Evolutionary conservation across 805 yeast species (phyloP).

Genomic region (Helenozyma rhizophorensis): DNA sequence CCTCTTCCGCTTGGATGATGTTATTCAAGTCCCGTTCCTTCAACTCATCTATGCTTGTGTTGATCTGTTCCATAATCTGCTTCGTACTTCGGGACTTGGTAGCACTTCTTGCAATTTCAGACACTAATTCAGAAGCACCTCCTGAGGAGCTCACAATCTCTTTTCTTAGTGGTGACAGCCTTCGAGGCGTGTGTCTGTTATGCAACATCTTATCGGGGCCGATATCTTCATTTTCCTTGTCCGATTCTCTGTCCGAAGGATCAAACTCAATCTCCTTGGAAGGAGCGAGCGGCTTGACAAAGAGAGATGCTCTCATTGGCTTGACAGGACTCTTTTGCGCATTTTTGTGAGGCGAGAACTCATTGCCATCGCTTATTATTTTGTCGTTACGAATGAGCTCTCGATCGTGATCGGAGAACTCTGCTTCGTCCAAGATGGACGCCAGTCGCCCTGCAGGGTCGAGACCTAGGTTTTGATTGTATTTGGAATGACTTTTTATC

Average conservation of each 20-base stretch:
- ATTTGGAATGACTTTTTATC: no score
- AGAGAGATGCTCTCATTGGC: background rate
- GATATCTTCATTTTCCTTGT: slow-evolving; percentile 1
- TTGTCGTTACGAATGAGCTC: slow-evolving; percentile 11
- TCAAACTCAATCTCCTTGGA: slow-evolving; percentile 22
- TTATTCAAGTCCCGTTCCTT: slow-evolving; percentile 9
- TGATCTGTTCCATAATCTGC: slow-evolving; percentile 24
- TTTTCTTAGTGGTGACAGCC: slow-evolving; percentile 14
- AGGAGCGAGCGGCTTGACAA: background rate
- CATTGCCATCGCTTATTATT: slow-evolving; percentile 22
- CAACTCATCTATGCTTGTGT: slow-evolving; percentile 18
- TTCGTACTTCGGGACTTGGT: slow-evolving; percentile 9
- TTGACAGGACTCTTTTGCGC: background rate
- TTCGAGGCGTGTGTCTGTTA: slow-evolving; percentile 9
- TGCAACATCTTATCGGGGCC: no score
- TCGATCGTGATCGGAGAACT: background rate
- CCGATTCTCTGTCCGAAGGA: slow-evolving; percentile 19
- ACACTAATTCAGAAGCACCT: slow-evolving; percentile 7
- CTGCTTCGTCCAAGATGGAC: no score
- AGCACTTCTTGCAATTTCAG: slow-evolving; percentile 11
- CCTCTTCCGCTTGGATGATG: background rate
- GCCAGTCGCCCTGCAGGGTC: no score
- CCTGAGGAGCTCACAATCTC: slow-evolving; percentile 5
- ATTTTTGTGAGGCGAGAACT: slow-evolving; percentile 17
- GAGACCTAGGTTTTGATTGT: no score